phyloP scores from a whole-genome alignment of 225 moss, liverwort and hornwort species.

The Marchantia polymorpha region DNA sequence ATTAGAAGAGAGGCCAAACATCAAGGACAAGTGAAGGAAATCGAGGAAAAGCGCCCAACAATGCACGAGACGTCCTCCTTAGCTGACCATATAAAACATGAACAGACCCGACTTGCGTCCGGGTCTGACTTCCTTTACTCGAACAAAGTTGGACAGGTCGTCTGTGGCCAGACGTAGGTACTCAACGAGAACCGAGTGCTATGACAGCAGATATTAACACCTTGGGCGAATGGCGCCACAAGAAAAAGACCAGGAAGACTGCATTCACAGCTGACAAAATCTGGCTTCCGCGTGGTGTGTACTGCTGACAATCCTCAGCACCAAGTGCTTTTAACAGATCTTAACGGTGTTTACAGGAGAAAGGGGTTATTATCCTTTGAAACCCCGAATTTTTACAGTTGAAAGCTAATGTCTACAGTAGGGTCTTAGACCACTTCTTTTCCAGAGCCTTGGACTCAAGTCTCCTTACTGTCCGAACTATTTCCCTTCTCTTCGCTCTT shows the following conservation, averaged over 20 bases:
- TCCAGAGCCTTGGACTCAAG: not conserved
- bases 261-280: slow-evolving; percentile 17
- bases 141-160: not conserved
- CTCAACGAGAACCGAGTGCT: not conserved
- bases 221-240: not conserved
- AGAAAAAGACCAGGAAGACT: not conserved
- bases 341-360: not conserved
- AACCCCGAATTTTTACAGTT: slow-evolving; percentile 25
- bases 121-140: not conserved
- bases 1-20: too few species aligned
- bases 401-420: slow-evolving; percentile 10
- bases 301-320: slow-evolving; percentile 16
- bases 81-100: not conserved
- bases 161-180: not conserved
- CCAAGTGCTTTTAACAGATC: not conserved
- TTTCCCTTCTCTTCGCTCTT: slow-evolving; percentile 17
- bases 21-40: too few species aligned
- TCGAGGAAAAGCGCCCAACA: too few species aligned
- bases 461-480: slow-evolving; percentile 7
- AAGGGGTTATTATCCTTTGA: not conserved
- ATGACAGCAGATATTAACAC: not conserved
- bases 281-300: not conserved
- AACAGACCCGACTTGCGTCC: not conserved
- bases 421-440: not conserved
- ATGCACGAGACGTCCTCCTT: too few species aligned